Conservation (phyloP, 441 rosid genomes). For the Gossypium davidsonii region DNA sequence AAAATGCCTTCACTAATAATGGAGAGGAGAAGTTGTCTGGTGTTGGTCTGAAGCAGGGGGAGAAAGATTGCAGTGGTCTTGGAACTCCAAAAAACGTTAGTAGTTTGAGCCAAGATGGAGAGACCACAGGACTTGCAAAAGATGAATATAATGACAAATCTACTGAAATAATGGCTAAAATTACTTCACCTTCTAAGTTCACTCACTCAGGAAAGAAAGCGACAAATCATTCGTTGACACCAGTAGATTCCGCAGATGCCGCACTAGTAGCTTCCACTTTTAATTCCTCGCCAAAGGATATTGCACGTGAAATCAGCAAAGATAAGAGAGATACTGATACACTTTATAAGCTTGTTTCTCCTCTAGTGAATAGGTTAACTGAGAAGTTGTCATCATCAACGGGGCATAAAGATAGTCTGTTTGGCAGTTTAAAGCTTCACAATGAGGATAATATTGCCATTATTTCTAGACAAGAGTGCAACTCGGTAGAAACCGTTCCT, state of each 20-base stretch:
- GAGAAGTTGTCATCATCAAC: constrained; percentile 23
- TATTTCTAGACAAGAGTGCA: constrained; percentile 25
- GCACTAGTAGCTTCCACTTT: constrained; percentile 12
- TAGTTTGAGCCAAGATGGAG: constrained; percentile 27
- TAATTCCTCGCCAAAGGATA: constrained; percentile 19
- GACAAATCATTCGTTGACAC: constrained; percentile 13
- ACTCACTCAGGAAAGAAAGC: constrained; percentile 25
- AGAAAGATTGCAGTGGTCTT: constrained; percentile 15
- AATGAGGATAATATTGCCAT: constrained; percentile 21
- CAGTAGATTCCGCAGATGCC: constrained; percentile 20
- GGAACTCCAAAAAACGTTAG: constrained; percentile 18
- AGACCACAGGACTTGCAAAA: constrained; percentile 11
- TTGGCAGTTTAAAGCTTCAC: constrained; percentile 27
- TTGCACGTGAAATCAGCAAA: constrained; percentile 18
- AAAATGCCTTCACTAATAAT: constrained; percentile 26
- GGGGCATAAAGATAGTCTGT: constrained; percentile 18
- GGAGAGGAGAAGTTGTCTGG: constrained; percentile 38
- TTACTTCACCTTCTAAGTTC: constrained; percentile 24
- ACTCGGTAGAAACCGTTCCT: constrained; percentile 17
- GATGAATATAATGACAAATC: constrained; percentile 25
- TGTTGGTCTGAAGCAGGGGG: constrained; percentile 25
- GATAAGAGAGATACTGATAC: constrained; percentile 20
- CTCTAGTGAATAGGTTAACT: constrained; percentile 34
- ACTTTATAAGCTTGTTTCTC: constrained; percentile 26
- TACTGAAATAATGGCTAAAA: constrained; percentile 17